These are phyloP conservation scores for Aspergillus fijiensis DNA, from an alignment of 2,329 filamentous ascomycete species.

Conservation along the genomic window DNA sequence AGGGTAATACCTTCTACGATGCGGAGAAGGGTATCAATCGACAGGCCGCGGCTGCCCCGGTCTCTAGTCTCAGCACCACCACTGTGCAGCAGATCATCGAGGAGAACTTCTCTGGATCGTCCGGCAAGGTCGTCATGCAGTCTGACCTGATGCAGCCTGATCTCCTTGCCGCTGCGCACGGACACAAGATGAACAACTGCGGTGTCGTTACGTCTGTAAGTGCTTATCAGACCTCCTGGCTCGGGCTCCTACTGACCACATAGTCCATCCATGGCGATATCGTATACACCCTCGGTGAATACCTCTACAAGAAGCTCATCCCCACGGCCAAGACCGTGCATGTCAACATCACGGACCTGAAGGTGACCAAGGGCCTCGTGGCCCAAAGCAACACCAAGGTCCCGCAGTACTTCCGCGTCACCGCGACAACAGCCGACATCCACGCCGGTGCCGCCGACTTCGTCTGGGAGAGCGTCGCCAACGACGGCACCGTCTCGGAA, in stretches of 20 bases:
- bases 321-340: constrained; percentile 18
- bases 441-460: constrained; percentile 1
- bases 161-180: constrained; percentile 40
- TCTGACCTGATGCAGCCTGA: constrained; percentile 44
- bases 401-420: constrained; percentile 11
- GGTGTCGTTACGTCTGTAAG: constrained; percentile 49
- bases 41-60: too few species aligned
- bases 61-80: too few species aligned
- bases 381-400: constrained; percentile 30
- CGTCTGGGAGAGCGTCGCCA: constrained; percentile 6
- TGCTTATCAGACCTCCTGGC: constrained; percentile 1
- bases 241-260: background rate
- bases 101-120: constrained; percentile 30
- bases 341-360: constrained; percentile 44
- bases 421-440: constrained; percentile 6
- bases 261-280: constrained; percentile 31
- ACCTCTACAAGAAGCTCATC: constrained; percentile 19
- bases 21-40: background rate
- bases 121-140: constrained; percentile 37
- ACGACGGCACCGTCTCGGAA: constrained; percentile 7
- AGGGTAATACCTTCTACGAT: constrained; percentile 50
- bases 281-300: constrained; percentile 25
- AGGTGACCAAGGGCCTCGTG: constrained; percentile 57
- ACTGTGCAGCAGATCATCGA: constrained; percentile 32
- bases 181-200: constrained; percentile 47